phyloP scores from a whole-genome alignment of 2,329 filamentous ascomycete genomes.

The Arthrobotrys sphaeroides region DNA sequence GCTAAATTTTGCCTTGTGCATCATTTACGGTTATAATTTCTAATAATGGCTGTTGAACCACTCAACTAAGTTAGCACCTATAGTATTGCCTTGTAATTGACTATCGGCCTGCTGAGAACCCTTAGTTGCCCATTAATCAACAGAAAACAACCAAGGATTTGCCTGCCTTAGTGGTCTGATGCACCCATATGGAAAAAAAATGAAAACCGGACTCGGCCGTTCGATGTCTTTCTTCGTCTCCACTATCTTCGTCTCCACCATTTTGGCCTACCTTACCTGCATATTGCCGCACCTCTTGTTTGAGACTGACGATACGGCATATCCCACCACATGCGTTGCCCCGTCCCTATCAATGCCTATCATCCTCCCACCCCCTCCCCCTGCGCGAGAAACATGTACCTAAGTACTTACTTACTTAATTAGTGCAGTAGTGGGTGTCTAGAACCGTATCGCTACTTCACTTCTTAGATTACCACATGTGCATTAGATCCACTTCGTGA shows the following conservation, averaged over 20 bases:
- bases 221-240: constrained; percentile 10
- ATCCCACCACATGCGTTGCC: not conserved
- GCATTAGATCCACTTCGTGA: not conserved
- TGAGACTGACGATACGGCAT: constrained; percentile 1
- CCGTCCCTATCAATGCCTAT: constrained; percentile 5
- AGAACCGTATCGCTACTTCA: not conserved
- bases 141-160: not conserved
- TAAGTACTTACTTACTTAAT: too few relatives aligned
- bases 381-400: not conserved
- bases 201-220: not conserved
- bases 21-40: constrained; percentile 30
- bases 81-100: constrained; percentile 5
- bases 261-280: constrained; percentile 5
- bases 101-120: not conserved
- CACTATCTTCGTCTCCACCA: too few relatives aligned
- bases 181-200: not conserved
- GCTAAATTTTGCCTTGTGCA: constrained; percentile 29
- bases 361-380: constrained; percentile 11
- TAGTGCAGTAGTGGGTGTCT: not conserved
- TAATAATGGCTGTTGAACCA: constrained; percentile 9
- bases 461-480: constrained; percentile 9
- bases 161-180: constrained; percentile 12
- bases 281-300: constrained; percentile 2
- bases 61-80: constrained; percentile 3
- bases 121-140: not conserved